phyloP scores from a whole-genome alignment of 768 basidiomycete genomes.

The Naganishia friedmannii region DNA sequence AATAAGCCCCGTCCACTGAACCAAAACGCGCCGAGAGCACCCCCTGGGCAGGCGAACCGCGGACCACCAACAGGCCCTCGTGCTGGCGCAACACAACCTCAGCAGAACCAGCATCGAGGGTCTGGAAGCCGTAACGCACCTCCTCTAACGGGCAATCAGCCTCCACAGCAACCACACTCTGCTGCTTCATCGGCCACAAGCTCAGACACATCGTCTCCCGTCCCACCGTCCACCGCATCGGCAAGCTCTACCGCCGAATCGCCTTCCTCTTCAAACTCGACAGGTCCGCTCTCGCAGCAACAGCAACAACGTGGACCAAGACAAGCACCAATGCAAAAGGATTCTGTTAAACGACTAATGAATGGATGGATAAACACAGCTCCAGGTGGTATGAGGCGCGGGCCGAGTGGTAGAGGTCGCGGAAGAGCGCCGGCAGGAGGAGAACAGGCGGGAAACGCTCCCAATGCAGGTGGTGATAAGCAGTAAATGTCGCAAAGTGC shows the following conservation, averaged over 20 bases:
- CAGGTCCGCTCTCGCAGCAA: neutral
- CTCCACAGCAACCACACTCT: neutral
- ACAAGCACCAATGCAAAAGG: slow-evolving; percentile 6
- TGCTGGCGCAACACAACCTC: neutral
- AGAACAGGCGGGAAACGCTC: neutral
- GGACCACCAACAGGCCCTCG: slow-evolving; percentile 5
- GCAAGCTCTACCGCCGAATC: neutral
- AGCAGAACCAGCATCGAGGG: slow-evolving; percentile 7
- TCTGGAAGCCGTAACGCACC: slow-evolving; percentile 19
- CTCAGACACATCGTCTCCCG: slow-evolving; percentile 14
- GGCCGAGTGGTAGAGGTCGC: slow-evolving; percentile 10
- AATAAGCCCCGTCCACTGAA: neutral
- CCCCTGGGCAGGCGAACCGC: neutral
- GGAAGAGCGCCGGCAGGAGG: slow-evolving; percentile 15
- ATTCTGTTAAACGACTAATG: slow-evolving; percentile 12
- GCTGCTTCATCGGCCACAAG: neutral
- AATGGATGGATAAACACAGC: slow-evolving; percentile 8
- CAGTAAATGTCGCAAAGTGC: neutral
- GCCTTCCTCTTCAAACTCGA: neutral
- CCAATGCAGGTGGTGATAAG: neutral
- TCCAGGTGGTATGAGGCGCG: slow-evolving; percentile 9
- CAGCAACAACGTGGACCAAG: slow-evolving; percentile 14
- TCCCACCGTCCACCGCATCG: slow-evolving; percentile 6
- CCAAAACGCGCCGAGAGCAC: neutral
- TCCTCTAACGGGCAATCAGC: neutral